Base-by-base conservation (phyloP, 1,284 basidiomycete genomes). In the Heterobasidion occidentale region DNA sequence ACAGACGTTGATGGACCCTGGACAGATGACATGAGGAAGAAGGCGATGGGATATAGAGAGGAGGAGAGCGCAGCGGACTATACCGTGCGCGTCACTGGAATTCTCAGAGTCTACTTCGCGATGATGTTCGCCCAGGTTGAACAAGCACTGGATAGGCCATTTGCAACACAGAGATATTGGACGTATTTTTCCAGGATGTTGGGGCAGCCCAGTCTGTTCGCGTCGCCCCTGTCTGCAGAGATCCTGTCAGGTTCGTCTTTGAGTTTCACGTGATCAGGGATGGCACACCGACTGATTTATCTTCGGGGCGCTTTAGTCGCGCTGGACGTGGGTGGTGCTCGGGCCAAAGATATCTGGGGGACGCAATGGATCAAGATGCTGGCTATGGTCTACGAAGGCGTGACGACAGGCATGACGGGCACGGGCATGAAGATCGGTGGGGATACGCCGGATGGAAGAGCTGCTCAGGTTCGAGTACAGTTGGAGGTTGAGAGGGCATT, bases 71-170 rank as follows among this genome's bases (percentile, higher is more conserved):
- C 72, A 15, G 72, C 80, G 15, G 88, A 92, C 53, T 90, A 92
- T 68, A 78, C 80, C 20, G 76, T 77, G 48, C 83, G 96, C n/a
- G 80, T 97, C 62, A 74, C 83, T 34, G 94, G 93, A 7, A 82
- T 95, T 50, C 79, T 93, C 76, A 83, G 94, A 9, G 82, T 99
- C 20, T 99, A 97, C 74, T 92, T 93, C 68, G 80, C 86, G 8
- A 82, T 97, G 56, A 69, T 95, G 45, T 66, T 27, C 73, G 74
- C 19, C 64, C 71, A 20, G 63, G 70, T 52, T 65, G 67, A 54
- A 34, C 33, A 50, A 17, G 77, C 79, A n/a, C 62, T 77, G 57
- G 70, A 79, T 47, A 65, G 64, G 27, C 71, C 79, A 70, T 87
- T 83, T 67, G 82, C 82, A 61, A 70, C 86, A 36, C 74, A 83